Evolutionary conservation across 139 green algal genomes (phyloP), one percentile per base, ranked within the genome.

Genomic region (Coelastrella sp.): DNA sequence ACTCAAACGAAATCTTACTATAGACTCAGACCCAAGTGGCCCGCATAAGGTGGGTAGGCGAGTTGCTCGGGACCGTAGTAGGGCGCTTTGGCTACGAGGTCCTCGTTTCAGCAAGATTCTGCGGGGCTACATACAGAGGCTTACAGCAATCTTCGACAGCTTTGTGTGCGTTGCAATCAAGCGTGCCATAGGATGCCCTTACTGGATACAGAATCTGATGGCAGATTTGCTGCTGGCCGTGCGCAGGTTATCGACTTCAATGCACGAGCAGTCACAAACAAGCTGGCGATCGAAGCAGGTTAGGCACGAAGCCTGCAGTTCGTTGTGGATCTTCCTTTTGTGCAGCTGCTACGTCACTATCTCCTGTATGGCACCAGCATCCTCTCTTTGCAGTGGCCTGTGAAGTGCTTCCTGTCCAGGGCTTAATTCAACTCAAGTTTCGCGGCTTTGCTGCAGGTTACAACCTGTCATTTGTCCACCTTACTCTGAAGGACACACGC

Each of bases 171-270:
- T n/a, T n/a, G n/a, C n/a, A n/a, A n/a, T n/a, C n/a, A n/a, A n/a
- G n/a, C n/a, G n/a, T n/a, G n/a, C n/a, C n/a, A n/a, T n/a, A n/a
- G n/a, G n/a, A n/a, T n/a, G 45, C 45, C 45, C 45, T 57, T 9
- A 57, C 45, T 53, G 45, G 8, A 21, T 57, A 23, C 45, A 23
- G 45, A 13, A 13, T 13, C 45, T 57, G 45, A 9, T 57, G 45
- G n/a, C 45, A 23, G 45, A 23, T 13, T 13, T 57, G 45, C 45
- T 57, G 45, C n/a, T 57, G 45, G 45, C 53, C 53, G 30, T 9
- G 6, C 40, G 76, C 77, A 84, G 77, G 60, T 84, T 8, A 84
- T 84, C 25, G 77, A 74, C 38, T 84, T 84, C 77, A 84, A 84
- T 23, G 59, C 77, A 5, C 23, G 60, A 19, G 38, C 27, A 23